Base-by-base conservation (phyloP, 371 early-diverging fungal genomes). In the Rhizopus sp. region DNA sequence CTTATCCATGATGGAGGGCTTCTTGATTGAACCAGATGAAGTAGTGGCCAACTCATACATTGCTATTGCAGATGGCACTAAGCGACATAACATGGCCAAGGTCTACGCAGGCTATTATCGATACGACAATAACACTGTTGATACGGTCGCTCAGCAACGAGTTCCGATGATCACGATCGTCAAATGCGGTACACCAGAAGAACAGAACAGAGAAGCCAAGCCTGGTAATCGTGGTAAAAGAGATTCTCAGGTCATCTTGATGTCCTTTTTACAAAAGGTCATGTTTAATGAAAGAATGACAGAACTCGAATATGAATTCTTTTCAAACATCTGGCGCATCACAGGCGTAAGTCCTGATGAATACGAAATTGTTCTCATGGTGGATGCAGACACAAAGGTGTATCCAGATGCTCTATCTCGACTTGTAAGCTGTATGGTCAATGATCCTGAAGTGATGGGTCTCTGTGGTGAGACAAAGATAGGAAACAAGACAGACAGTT, bases 181-280 rank as follows among this genome's bases (percentile, higher is more conserved):
- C 50, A 99, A 99, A 77, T 94, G 94, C 55, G 99, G 99, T 32
- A 82, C 89, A 0, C 86, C 86, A 12, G 83, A 81, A 15, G 95
- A 96, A 60, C 62, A 72, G 2, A 62, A 80, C 53, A 86, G 85
- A 16, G 64, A 79, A 49, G 67, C 82, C 33, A 91, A 92, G 66
- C 90, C 95, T 1, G 97, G 97, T 17, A 98, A 99, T 73, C 84
- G 99, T 53, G 99, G 99, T 51, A 99, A 99, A 77, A 89, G 99
- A 55, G 99, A 99, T 68, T 95, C 95, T 37, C 99, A 99, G 77
- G 89, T 99, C 53, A 87, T 99, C 55, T 71, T 99, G 38, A 99
- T 99, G 98, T 85, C 90, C 46, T 99, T 99, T 82, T 85, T 98
- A 71, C 88, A 92, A 67, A 90, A 93, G 58, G 90, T 97, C 52